These are phyloP conservation scores for Bocquillonia castaneifolia DNA, from an alignment of 441 rosid species.

Conservation along the genomic window DNA sequence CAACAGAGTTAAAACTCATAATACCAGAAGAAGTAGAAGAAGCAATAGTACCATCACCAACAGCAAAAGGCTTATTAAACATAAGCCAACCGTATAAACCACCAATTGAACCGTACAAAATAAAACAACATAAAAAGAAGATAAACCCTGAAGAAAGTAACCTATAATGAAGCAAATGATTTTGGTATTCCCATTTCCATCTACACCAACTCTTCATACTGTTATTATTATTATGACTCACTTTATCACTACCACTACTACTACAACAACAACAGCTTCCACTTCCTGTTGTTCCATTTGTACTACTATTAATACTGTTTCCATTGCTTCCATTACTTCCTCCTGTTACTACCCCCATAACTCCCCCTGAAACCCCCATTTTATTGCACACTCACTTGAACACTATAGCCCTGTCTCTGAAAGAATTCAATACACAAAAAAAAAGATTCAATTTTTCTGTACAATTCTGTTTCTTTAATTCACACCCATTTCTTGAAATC, in stretches of 20 bases:
- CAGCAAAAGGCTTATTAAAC: slow-evolving; percentile 31
- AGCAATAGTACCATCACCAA: not conserved
- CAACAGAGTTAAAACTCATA: slow-evolving; percentile 37
- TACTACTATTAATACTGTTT: not conserved
- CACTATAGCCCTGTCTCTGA: no score
- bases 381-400: not conserved
- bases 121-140: slow-evolving; percentile 50
- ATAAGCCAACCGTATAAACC: slow-evolving; percentile 51
- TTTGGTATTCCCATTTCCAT: slow-evolving; percentile 39
- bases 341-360: not conserved
- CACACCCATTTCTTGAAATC: not conserved
- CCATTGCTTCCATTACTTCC: slow-evolving; percentile 18
- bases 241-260: no score
- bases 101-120: slow-evolving; percentile 57
- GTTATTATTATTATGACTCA: no score
- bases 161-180: slow-evolving; percentile 18
- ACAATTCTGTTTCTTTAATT: not conserved
- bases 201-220: slow-evolving; percentile 37
- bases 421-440: not conserved
- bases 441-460: no score
- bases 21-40: not conserved
- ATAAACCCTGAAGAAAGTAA: slow-evolving; percentile 35
- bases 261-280: slow-evolving; percentile 17
- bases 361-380: slow-evolving; percentile 14
- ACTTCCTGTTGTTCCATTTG: slow-evolving; percentile 5